Conservation (phyloP, 2,329 filamentous ascomycete species). For the Talaromyces sp. region DNA sequence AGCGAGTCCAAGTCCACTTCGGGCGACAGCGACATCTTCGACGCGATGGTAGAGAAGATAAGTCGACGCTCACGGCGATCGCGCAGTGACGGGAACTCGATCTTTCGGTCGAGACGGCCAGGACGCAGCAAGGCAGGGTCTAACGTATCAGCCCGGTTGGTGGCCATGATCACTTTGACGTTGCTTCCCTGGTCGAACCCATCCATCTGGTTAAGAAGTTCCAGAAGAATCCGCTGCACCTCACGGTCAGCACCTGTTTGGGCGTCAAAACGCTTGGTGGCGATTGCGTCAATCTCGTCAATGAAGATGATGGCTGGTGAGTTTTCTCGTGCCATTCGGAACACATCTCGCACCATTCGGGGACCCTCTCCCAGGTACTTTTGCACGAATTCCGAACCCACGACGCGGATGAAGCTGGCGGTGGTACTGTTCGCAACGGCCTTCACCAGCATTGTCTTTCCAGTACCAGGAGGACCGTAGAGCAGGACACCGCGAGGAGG, state of each 20-base stretch:
- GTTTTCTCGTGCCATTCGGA: conserved; percentile 98
- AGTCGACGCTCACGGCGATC: conserved; percentile 91
- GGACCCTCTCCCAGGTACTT: conserved; percentile 98
- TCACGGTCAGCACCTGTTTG: conserved; percentile 97
- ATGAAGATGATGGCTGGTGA: conserved; percentile 99
- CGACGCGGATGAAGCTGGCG: conserved; percentile 95
- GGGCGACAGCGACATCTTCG: conserved; percentile 94
- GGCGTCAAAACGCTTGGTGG: conserved; percentile 97
- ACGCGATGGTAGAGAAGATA: conserved; percentile 95
- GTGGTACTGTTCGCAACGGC: conserved; percentile 98
- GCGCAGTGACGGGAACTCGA: conserved; percentile 93
- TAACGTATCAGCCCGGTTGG: conserved; percentile 92
- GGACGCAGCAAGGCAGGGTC: conserved; percentile 90
- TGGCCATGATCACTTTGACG: conserved; percentile 99
- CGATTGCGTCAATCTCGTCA: conserved; percentile 97
- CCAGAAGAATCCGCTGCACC: conserved; percentile 95
- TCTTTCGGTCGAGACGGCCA: conserved; percentile 92
- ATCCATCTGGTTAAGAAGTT: conserved; percentile 99
- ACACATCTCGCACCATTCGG: conserved; percentile 98
- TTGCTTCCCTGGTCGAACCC: conserved; percentile 98
- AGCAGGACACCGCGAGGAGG: conserved; percentile 92
- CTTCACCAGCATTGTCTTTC: conserved; percentile 97
- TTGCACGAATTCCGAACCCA: conserved; percentile 97
- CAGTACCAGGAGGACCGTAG: conserved; percentile 91
- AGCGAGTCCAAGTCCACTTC: conserved; percentile 95